Base-by-base conservation (phyloP, 495 filamentous ascomycete species). In the Penicillium soppii region DNA sequence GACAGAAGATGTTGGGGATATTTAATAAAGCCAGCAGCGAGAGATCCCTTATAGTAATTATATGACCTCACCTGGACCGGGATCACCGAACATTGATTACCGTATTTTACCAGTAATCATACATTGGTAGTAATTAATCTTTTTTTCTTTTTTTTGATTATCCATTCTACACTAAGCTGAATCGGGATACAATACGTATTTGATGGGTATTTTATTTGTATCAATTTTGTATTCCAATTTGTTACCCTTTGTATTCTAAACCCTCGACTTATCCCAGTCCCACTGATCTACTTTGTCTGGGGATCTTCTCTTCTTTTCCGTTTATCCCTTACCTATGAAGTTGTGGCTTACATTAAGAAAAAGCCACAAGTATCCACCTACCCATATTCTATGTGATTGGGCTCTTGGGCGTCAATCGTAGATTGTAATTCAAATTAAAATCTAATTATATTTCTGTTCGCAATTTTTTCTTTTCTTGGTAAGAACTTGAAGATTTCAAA, bases 11-110 rank as follows among this genome's bases (percentile, higher is more conserved):
- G 30, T 25, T n/a, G 23, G 23, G 26, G 42, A 37, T 44, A 50
- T 39, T 61, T 60, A 60, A 59, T 45, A 57, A 57, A 50, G 39
- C 8, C 43, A 23, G 23, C 15, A 20, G 29, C 10, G 20, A 23
- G n/a, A 23, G 17, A 37, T 9, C 9, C 27, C 37, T n/a, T n/a
- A 35, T n/a, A 36, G 21, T 47, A 23, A 29, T 37, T 26, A 26
- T 17, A 45, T 52, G 33, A 32, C 36, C 41, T 43, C 47, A 56
- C 48, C 37, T 25, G 13, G 23, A 20, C 5, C 40, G 41, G 39
- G 16, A 23, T 30, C 10, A 7, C 40, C 41, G 50, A 53, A 45
- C 23, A 25, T 30, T 7, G 19, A 5, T 16, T 46, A 46, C 43
- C 30, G 43, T 46, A 46, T 46, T 10, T 37, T n/a, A 30, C 10